Evolutionary conservation across 148 eudicot species (phyloP), one percentile per base, ranked within the genome.

Genomic region (Chenopodium suecicum): DNA sequence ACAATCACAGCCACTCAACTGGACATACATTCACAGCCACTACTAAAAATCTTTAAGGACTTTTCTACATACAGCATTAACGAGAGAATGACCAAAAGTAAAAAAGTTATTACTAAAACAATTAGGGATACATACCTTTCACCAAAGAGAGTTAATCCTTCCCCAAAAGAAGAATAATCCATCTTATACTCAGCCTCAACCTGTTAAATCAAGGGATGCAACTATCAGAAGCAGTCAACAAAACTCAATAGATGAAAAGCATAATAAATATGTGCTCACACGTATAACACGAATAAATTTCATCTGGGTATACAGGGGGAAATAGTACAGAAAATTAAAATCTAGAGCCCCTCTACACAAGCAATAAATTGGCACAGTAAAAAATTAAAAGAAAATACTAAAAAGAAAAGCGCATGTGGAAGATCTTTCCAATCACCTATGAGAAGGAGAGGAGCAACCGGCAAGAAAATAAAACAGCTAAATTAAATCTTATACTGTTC

Each of bases 111-210:
- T 19, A 41, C 44, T 8, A 70, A 70, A 70, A 19, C 74, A 41
- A 48, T 32, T n/a, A 19, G 44, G 75, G 17, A 32, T 70, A 76
- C 87, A 62, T 64, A 92, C 98, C 98, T 89, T 79, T 92, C 90
- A 54, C 86, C 91, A 47, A 93, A 82, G 81, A 95, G 94, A 80
- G 98, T 90, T 84, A 95, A 85, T 83, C 98, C 98, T 89, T 95
- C 98, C 78, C 97, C 98, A 80, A 95, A 95, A 74, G 82, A 47
- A 77, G 91, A 79, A 25, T 78, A 2, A 25, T 86, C 89, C 98
- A 94, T 89, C 73, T 78, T 87, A 71, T 88, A 89, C 76, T 91
- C 73, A 73, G 86, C 89, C 85, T 88, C 85, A 79, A 92, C 90
- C 98, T 94, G 89, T 37, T 37, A 82, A 66, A 60, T 10, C 81